phyloP scores from a whole-genome alignment of 2,329 filamentous ascomycete genomes.

The Teratosphaeria pseudoeucalypti region DNA sequence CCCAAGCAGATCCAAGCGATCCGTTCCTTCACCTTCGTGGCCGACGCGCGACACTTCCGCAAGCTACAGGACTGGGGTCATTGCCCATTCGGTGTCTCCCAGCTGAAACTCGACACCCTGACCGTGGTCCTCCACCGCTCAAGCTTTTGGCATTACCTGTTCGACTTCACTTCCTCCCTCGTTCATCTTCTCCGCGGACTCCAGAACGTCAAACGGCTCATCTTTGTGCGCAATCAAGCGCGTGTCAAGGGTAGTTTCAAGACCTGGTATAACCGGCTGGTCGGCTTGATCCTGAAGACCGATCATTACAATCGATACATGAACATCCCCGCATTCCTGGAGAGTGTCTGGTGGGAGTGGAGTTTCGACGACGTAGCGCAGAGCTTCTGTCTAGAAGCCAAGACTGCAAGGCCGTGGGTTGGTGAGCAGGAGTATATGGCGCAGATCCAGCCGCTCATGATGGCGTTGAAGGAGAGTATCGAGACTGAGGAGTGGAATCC shows the following conservation, averaged over 20 bases:
- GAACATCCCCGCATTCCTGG: constrained; percentile 18
- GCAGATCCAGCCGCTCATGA: constrained; percentile 27
- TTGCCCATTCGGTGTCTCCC: constrained; percentile 23
- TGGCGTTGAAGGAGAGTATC: constrained; percentile 26
- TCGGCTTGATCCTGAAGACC: constrained; percentile 31
- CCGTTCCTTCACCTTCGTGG: constrained; percentile 23
- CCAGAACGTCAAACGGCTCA: constrained; percentile 23
- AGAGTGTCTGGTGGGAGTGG: constrained; percentile 33
- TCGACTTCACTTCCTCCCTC: constrained; percentile 24
- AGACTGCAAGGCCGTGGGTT: constrained; percentile 19
- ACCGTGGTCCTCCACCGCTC: constrained; percentile 23
- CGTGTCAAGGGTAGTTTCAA: constrained; percentile 28
- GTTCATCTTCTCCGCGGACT: constrained; percentile 26
- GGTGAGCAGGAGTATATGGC: constrained; percentile 29
- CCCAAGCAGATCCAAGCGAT: constrained; percentile 22
- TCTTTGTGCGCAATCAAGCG: constrained; percentile 26
- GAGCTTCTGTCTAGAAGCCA: constrained; percentile 23
- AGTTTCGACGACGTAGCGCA: constrained; percentile 20
- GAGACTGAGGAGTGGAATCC: constrained; percentile 29
- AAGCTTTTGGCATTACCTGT: constrained; percentile 26
- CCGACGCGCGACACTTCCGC: constrained; percentile 22
- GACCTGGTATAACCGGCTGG: constrained; percentile 28
- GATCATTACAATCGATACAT: constrained; percentile 33
- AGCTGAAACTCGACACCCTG: constrained; percentile 24
- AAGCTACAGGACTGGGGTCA: constrained; percentile 23